Percentiles rank a stretch among this genome's conserved stretches.
Conservation (phyloP, 2,329 filamentous ascomycete species). For the Sarocladium oryzae region DNA sequence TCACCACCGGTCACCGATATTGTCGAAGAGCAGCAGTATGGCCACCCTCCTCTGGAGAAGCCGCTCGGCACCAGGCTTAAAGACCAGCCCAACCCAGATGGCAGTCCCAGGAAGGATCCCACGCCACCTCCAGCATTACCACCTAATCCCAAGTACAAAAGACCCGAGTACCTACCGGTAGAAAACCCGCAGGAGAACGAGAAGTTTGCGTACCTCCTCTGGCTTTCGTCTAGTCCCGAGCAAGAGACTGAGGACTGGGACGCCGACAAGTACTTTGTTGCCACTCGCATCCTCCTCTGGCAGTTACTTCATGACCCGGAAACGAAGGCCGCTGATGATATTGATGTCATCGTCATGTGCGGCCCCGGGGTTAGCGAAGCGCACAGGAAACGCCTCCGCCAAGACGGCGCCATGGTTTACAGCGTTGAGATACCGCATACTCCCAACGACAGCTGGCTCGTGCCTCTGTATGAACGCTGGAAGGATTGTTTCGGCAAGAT, state of each 20-base stretch:
- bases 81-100: background rate
- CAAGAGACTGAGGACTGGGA: slow-evolving; percentile 1
- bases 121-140: background rate
- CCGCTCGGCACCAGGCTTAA: background rate
- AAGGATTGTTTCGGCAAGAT: slow-evolving; percentile 1
- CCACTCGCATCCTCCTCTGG: slow-evolving; percentile 9
- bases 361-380: slow-evolving; percentile 8
- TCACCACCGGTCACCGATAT: background rate
- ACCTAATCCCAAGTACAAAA: background rate
- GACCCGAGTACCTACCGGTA: slow-evolving; percentile 6
- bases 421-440: slow-evolving; percentile 1
- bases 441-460: slow-evolving; percentile 6
- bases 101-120: background rate
- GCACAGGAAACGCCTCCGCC: slow-evolving; percentile 1
- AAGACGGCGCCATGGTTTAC: slow-evolving; percentile 7
- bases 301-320: slow-evolving; percentile 7
- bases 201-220: slow-evolving; percentile 4
- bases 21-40: background rate
- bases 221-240: background rate
- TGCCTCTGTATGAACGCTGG: slow-evolving; percentile 7
- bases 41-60: background rate
- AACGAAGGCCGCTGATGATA: background rate
- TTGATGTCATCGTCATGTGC: slow-evolving; percentile 5
- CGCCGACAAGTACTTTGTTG: slow-evolving; percentile 7
- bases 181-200: background rate